A percentile compares a stretch with the other conserved stretches of the same genome.
Conservation (phyloP, 805 yeast genomes). For the Suhomyces pyralidae region DNA sequence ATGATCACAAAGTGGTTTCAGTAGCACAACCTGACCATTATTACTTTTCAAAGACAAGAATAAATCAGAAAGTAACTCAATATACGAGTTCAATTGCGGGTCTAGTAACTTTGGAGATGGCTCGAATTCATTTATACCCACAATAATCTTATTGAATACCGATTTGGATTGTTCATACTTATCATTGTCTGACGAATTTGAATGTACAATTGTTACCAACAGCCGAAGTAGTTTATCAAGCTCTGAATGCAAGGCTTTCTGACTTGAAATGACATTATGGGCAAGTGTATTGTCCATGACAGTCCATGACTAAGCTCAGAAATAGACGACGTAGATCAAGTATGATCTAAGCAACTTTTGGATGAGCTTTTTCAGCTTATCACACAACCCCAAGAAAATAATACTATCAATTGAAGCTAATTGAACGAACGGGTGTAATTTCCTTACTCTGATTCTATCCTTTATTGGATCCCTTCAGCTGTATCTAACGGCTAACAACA, state of each 20-base stretch:
- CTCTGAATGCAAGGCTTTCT: constrained; percentile 14
- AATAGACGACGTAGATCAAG: background rate
- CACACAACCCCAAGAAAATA: background rate
- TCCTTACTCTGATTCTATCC: background rate
- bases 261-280: constrained; percentile 12
- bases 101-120: constrained; percentile 53
- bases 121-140: constrained; percentile 48
- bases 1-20: background rate
- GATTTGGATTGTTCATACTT: constrained; percentile 8
- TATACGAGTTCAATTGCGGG: constrained; percentile 29
- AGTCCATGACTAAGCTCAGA: background rate
- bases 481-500: background rate
- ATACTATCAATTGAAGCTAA: background rate
- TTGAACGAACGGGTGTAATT: background rate
- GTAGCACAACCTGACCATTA: background rate
- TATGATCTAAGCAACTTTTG: background rate
- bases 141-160: constrained; percentile 12
- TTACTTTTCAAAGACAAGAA: constrained; percentile 18
- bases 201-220: background rate
- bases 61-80: constrained; percentile 22
- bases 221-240: constrained; percentile 3
- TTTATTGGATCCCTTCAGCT: background rate
- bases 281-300: constrained; percentile 7
- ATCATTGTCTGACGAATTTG: constrained; percentile 4
- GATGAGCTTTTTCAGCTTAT: background rate